A percentile compares a stretch with the other conserved stretches of the same genome.
Conservation (phyloP, 2,329 filamentous ascomycete genomes). For the Fusarium sp. region DNA sequence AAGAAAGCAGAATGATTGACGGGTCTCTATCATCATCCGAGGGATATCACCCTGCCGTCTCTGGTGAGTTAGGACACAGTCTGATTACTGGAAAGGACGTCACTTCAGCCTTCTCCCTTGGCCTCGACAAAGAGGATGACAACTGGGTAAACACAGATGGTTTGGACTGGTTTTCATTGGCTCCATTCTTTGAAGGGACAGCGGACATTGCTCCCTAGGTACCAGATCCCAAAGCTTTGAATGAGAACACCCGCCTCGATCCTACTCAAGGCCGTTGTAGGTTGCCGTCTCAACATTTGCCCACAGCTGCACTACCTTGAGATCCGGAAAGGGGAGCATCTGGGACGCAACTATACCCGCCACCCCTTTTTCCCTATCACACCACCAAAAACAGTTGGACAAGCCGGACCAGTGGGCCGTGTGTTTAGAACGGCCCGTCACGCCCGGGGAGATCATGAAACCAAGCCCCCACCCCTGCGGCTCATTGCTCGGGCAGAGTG, state of each 20-base stretch:
- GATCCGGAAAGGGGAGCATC: not conserved
- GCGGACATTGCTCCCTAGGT: not conserved
- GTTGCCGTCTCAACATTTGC: not conserved
- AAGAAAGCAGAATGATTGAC: not conserved
- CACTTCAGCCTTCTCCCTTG: not conserved
- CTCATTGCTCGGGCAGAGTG: not conserved
- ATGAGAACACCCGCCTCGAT: not conserved
- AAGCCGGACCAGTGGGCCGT: not conserved
- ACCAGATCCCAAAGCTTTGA: too few species aligned
- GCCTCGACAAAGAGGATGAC: not conserved
- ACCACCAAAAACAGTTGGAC: not conserved
- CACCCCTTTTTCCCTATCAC: not conserved
- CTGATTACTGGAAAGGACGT: not conserved
- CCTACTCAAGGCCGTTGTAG: not conserved
- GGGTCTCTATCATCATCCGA: not conserved
- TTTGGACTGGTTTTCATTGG: not conserved
- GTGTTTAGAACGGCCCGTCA: not conserved
- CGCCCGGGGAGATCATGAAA: not conserved
- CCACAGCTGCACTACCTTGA: not conserved
- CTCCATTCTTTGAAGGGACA: not conserved
- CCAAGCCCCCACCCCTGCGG: not conserved
- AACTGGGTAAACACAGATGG: not conserved
- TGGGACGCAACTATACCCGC: not conserved
- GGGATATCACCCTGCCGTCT: not conserved
- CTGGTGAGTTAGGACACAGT: not conserved